A percentile compares a stretch with the other conserved stretches of the same genome.
Evolutionary conservation across 1,139 yeast genomes (phyloP).

Genomic region (Wickerhamomyces sp.): DNA sequence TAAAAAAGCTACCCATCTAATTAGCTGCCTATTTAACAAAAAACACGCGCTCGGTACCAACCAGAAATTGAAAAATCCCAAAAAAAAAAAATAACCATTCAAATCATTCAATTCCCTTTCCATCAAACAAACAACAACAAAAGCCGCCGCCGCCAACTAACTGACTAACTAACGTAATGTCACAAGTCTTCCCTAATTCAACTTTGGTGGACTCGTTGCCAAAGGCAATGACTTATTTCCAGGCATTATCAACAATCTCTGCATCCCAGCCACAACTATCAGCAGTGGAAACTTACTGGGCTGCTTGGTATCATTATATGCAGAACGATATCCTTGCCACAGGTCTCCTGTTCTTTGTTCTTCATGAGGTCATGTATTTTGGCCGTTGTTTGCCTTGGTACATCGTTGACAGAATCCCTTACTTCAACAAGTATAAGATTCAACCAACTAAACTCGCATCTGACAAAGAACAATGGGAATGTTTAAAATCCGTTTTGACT

Average conservation of each 20-base stretch:
- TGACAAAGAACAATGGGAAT: conserved; percentile 83
- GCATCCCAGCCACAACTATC: conserved; percentile 34
- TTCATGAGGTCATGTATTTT: conserved; percentile 79
- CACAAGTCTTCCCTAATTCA: conserved; percentile 9
- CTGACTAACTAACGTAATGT: conserved; percentile 1
- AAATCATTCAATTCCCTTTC: too few species aligned
- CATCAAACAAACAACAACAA: too few species aligned
- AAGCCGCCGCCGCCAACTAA: too few species aligned
- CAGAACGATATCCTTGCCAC: conserved; percentile 78
- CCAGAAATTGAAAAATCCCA: too few species aligned
- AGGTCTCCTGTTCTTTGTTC: conserved; percentile 65
- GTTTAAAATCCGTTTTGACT: conserved; percentile 74
- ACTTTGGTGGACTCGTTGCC: conserved; percentile 8
- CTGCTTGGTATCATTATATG: conserved; percentile 68
- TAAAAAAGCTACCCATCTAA: too few species aligned
- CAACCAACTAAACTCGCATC: conserved; percentile 78
- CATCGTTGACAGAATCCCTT: conserved; percentile 70
- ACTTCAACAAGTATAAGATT: conserved; percentile 71
- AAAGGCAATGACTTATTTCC: conserved; percentile 4
- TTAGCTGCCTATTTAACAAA: too few species aligned
- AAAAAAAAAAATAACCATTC: too few species aligned
- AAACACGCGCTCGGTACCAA: too few species aligned
- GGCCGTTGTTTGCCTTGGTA: conserved; percentile 85
- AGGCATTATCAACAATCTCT: conserved; percentile 2
- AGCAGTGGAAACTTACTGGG: conserved; percentile 65